Evolutionary conservation across 441 rosid species (phyloP).

Genomic region (Raphanus hybrid): DNA sequence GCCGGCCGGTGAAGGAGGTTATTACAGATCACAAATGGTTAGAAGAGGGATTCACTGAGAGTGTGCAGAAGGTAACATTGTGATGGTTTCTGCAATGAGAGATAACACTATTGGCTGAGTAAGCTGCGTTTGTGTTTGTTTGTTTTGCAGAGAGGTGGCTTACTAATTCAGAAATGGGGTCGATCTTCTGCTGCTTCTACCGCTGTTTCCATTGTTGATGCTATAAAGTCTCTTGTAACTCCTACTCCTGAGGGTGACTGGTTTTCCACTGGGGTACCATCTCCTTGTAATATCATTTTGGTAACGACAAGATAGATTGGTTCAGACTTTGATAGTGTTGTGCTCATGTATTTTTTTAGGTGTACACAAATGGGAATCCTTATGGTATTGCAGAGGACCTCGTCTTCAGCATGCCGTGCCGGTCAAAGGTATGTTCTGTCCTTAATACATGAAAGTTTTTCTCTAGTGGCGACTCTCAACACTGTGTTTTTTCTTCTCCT

Average conservation of each 20-base stretch:
- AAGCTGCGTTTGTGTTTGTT: slow-evolving; percentile 23
- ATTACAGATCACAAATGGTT: slow-evolving; percentile 89
- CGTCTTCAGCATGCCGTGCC: slow-evolving; percentile 97
- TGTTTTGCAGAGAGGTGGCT: slow-evolving; percentile 90
- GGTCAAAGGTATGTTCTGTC: slow-evolving; percentile 69
- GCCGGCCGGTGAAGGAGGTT: slow-evolving; percentile 86
- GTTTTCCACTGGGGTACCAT: slow-evolving; percentile 92
- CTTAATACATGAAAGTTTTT: not conserved
- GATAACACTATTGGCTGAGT: slow-evolving; percentile 7
- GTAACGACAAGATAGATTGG: slow-evolving; percentile 8
- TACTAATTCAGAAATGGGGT: slow-evolving; percentile 93
- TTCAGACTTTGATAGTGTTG: slow-evolving; percentile 16
- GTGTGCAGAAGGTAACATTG: slow-evolving; percentile 72
- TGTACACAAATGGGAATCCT: slow-evolving; percentile 83
- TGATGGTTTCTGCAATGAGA: not conserved
- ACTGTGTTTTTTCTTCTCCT: not conserved
- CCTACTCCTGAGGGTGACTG: slow-evolving; percentile 97
- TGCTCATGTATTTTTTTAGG: slow-evolving; percentile 51
- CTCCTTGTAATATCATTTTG: not conserved
- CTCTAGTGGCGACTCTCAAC: slow-evolving; percentile 9
- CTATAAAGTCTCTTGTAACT: slow-evolving; percentile 81
- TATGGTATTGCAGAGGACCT: slow-evolving; percentile 85
- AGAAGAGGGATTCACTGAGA: slow-evolving; percentile 95
- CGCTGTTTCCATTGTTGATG: slow-evolving; percentile 86
- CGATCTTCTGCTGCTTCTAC: slow-evolving; percentile 98